phyloP scores from a whole-genome alignment of 305 asterid species.

The Lippia alba region DNA sequence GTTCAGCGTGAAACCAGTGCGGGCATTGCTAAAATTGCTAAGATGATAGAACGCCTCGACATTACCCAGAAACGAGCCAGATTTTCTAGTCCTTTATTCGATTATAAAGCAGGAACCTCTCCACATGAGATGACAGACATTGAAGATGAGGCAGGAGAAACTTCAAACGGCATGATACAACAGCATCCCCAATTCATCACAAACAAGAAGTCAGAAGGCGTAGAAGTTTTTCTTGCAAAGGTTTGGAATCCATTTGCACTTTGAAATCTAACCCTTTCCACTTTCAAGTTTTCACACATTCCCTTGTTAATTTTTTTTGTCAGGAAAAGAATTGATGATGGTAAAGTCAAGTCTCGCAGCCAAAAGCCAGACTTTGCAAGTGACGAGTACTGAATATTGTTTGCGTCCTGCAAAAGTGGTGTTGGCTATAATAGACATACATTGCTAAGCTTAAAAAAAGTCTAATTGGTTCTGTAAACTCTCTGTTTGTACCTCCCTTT shows the following conservation, averaged over 20 bases:
- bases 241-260: too few relatives aligned
- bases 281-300: too few relatives aligned
- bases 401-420: slow-evolving; percentile 32
- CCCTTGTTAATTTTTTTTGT: background rate
- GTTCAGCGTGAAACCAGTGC: slow-evolving; percentile 80
- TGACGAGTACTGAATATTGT: slow-evolving; percentile 29
- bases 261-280: too few relatives aligned
- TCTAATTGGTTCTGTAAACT: background rate
- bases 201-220: slow-evolving; percentile 5
- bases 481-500: background rate
- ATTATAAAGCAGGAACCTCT: slow-evolving; percentile 36
- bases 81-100: slow-evolving; percentile 40
- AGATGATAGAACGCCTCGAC: slow-evolving; percentile 60
- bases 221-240: slow-evolving; percentile 15
- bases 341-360: background rate
- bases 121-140: slow-evolving; percentile 34
- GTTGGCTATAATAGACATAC: slow-evolving; percentile 12
- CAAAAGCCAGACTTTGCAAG: slow-evolving; percentile 15
- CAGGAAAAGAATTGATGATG: slow-evolving; percentile 21
- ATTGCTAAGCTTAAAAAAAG: slow-evolving; percentile 3
- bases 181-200: background rate
- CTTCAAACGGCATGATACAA: slow-evolving; percentile 6
- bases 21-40: slow-evolving; percentile 65
- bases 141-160: slow-evolving; percentile 27
- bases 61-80: slow-evolving; percentile 53